Evolutionary conservation across 116 monocot genomes (phyloP), one percentile per base, ranked within the genome.

Genomic region (Zostera marina): DNA sequence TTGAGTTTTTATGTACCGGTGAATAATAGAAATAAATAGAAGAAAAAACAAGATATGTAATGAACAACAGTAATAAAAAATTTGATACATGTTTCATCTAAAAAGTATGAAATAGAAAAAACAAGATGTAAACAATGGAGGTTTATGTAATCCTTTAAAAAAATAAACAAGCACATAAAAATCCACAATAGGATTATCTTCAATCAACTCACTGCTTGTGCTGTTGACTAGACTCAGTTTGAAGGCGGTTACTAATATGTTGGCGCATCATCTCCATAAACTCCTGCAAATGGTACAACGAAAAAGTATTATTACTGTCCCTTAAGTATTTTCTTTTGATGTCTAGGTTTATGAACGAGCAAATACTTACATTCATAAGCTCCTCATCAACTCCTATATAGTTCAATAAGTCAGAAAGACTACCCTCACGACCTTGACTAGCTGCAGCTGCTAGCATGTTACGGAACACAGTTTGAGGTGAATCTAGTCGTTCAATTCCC

Each of bases 371-470:
- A 70, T 72, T 67, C 43, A 62, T 58, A 9, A 91, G 79, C 48
- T 85, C 77, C 22, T 53, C 56, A 56, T 91, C 63, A 44, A 69
- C 53, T 60, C 71, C 54, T 44, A 91, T 74, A 56, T 64, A 72
- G 24, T 69, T 68, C 58, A 72, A 39, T 52, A 85, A 64, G 43
- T 66, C 69, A 39, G 47, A 47, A 46, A 54, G 40, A 53, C 39
- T 49, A 14, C 58, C 69, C 23, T 63, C 82, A 66, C 51, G 38
- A 5, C 79, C 26, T 20, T 26, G 52, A 39, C 59, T 73, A 47
- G 73, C 77, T 76, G 63, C 77, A 77, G 61, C 65, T 63, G 80
- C 71, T 42, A 85, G 66, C 45, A 85, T 42, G 44, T 77, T 42
- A 66, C 60, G 46, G 47, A 91, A 85, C 46, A 91, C 66, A 64